phyloP scores from a whole-genome alignment of 1,139 yeast genomes.

The Geotrichum australiense region DNA sequence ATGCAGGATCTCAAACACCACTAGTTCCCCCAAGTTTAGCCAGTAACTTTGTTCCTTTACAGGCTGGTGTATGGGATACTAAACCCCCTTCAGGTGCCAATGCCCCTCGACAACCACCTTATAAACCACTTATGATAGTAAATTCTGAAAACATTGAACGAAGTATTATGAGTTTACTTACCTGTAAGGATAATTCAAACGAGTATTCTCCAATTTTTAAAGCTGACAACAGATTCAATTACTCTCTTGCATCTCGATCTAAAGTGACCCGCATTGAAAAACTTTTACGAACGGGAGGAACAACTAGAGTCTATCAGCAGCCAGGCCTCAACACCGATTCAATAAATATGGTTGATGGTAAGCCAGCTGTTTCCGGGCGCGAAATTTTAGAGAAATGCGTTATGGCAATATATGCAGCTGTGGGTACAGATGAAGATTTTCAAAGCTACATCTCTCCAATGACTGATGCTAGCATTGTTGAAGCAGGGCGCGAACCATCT shows the following conservation, averaged over 20 bases:
- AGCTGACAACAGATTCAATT: constrained; percentile 7
- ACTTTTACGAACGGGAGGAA: constrained; percentile 14
- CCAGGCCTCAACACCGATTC: constrained; percentile 9
- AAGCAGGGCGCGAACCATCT: constrained; percentile 13
- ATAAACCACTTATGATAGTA: constrained; percentile 8
- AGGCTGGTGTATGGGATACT: constrained; percentile 12
- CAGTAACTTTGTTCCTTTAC: constrained; percentile 10
- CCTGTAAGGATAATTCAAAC: constrained; percentile 9
- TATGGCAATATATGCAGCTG: constrained; percentile 9
- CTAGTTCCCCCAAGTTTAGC: constrained; percentile 2
- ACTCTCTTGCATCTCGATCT: not conserved
- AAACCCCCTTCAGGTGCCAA: not conserved
- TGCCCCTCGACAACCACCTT: constrained; percentile 10
- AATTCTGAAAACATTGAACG: constrained; percentile 8
- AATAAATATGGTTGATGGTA: not conserved
- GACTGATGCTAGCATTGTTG: constrained; percentile 7
- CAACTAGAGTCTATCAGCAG: constrained; percentile 6
- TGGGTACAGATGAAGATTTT: constrained; percentile 8
- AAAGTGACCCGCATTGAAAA: constrained; percentile 7
- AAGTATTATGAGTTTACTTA: constrained; percentile 3
- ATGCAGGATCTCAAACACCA: not conserved
- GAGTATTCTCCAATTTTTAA: constrained; percentile 13
- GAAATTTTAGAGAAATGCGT: constrained; percentile 9
- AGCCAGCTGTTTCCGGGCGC: constrained; percentile 4
- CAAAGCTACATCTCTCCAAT: constrained; percentile 7